phyloP scores from a whole-genome alignment of 768 basidiomycete species.

The Lentinula edodes region DNA sequence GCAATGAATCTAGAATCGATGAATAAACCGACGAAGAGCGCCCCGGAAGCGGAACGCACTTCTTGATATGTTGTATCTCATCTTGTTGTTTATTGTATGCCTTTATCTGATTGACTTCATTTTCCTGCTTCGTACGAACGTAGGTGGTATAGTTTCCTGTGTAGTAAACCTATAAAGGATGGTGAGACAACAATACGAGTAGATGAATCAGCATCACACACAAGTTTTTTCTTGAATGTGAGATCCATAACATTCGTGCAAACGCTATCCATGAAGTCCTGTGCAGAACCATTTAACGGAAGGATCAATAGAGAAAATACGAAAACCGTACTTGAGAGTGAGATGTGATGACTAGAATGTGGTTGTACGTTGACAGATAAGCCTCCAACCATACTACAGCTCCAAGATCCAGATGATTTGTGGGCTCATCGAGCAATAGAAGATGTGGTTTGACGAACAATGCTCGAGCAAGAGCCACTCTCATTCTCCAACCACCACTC shows the following conservation, averaged over 20 bases:
- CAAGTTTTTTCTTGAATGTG: conserved; percentile 84
- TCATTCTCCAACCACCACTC: conserved; percentile 99
- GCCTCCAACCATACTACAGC: conserved; percentile 99
- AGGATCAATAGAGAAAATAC: conserved; percentile 95
- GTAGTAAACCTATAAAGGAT: conserved; percentile 96
- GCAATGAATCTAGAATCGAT: conserved; percentile 74
- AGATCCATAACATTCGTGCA: conserved; percentile 99
- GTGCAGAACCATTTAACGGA: conserved; percentile 68
- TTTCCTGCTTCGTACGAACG: conserved; percentile 93
- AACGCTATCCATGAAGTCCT: conserved; percentile 44
- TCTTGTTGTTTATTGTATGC: conserved; percentile 98
- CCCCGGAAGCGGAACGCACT: conserved; percentile 42
- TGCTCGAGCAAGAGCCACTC: conserved; percentile 93
- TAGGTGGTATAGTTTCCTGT: conserved; percentile 97
- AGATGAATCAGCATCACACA: conserved; percentile 96
- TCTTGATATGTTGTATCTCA: conserved; percentile 97
- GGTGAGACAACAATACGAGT: conserved; percentile 80
- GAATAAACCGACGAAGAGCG: background rate
- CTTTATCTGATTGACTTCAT: conserved; percentile 99
- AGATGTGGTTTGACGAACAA: conserved; percentile 96
- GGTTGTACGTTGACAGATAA: conserved; percentile 96
- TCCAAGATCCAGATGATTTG: conserved; percentile 92
- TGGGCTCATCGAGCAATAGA: conserved; percentile 88
- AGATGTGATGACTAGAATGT: conserved; percentile 94
- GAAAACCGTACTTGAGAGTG: conserved; percentile 91